These are phyloP conservation scores for Tardiomyces depauwii DNA, from an alignment of 1,139 yeast species.

Conservation along the genomic window DNA sequence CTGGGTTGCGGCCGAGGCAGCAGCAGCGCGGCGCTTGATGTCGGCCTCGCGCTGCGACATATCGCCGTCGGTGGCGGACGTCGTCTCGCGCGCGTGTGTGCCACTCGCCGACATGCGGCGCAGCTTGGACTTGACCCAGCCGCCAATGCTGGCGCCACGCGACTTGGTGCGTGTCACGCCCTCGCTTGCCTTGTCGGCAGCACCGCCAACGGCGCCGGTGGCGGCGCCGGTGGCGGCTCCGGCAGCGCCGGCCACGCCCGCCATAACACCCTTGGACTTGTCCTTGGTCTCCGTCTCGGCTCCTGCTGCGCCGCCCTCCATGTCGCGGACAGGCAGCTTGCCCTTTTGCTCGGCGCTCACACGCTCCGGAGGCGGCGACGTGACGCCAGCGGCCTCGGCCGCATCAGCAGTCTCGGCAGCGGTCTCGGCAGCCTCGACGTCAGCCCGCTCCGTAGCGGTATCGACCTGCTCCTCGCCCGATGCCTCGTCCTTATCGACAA, in stretches of 20 bases:
- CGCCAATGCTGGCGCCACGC: neutral
- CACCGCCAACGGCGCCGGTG: constrained; percentile 7
- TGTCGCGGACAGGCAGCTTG: neutral
- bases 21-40: no score
- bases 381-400: neutral
- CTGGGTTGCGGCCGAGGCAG: no score
- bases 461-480: neutral
- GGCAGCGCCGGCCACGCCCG: neutral
- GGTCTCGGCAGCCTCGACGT: neutral
- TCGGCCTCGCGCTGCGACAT: no score
- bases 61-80: no score
- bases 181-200: constrained; percentile 7
- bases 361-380: neutral
- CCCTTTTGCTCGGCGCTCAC: neutral
- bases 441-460: neutral
- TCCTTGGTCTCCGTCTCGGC: neutral
- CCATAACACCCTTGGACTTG: neutral
- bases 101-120: neutral
- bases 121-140: constrained; percentile 1
- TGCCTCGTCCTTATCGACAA: neutral
- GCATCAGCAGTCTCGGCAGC: neutral
- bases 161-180: constrained; percentile 12
- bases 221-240: constrained; percentile 6
- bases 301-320: neutral
- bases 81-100: neutral